Percentiles rank a stretch among this genome's conserved stretches.
Conservation (phyloP, 1,139 yeast genomes). For the Pichia sp. region DNA sequence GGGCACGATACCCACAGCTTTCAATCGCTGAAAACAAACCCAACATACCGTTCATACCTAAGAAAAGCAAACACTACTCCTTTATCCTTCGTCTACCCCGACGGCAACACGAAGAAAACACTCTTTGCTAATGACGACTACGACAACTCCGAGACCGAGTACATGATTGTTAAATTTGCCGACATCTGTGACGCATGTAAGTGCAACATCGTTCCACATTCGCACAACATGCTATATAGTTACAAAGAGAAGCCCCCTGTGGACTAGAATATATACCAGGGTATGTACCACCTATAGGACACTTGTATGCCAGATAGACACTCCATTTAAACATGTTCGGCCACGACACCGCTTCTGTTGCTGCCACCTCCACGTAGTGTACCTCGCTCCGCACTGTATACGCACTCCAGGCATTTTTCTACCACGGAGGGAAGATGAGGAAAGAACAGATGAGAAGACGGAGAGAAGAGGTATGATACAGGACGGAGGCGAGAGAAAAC, state of each 20-base stretch:
- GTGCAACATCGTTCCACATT: constrained; percentile 19
- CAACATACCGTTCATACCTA: constrained; percentile 3
- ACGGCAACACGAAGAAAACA: not conserved
- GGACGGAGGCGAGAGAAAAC: not conserved
- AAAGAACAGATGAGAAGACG: not conserved
- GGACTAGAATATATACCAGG: not conserved
- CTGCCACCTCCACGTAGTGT: not conserved
- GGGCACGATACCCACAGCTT: not conserved
- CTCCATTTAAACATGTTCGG: not conserved
- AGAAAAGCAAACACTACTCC: constrained; percentile 1
- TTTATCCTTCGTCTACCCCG: not conserved
- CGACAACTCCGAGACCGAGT: constrained; percentile 15
- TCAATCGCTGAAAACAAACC: not conserved
- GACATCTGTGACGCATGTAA: constrained; percentile 19
- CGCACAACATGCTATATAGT: constrained; percentile 17
- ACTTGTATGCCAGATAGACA: not conserved
- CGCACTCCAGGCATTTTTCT: not conserved
- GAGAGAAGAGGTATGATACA: not conserved
- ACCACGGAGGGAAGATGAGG: not conserved
- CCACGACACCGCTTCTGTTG: constrained; percentile 1
- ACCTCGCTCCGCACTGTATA: not conserved
- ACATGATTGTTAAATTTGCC: constrained; percentile 24
- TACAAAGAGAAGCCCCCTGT: constrained; percentile 1
- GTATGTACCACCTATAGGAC: not conserved
- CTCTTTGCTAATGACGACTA: constrained; percentile 14